These are phyloP conservation scores for Deakozyma indianensis DNA, from an alignment of 805 yeast species.

Conservation along the genomic window DNA sequence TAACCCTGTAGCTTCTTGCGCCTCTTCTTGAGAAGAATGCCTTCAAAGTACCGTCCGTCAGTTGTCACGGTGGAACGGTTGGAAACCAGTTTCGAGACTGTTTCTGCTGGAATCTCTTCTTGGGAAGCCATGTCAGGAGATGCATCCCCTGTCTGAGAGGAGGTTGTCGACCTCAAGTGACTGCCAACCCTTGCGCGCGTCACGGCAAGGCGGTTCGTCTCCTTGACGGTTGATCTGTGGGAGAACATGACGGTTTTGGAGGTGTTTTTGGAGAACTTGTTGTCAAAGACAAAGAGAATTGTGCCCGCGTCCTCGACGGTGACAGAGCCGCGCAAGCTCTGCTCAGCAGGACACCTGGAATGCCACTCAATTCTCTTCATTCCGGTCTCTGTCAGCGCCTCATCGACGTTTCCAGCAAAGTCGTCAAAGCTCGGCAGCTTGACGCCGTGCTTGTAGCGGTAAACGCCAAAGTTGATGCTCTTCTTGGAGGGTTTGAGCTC, in stretches of 20 bases:
- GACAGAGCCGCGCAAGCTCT: slow-evolving; percentile 46
- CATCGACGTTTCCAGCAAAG: slow-evolving; percentile 18
- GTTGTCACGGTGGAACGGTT: not conserved
- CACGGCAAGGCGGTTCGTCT: not conserved
- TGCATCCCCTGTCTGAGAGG: not conserved
- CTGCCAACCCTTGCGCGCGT: not conserved
- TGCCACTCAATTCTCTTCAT: slow-evolving; percentile 37
- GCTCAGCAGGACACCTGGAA: slow-evolving; percentile 46
- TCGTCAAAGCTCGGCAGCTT: slow-evolving; percentile 7
- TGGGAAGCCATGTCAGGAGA: not conserved
- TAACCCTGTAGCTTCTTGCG: slow-evolving; percentile 79
- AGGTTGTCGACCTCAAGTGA: not conserved
- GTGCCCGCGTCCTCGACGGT: slow-evolving; percentile 46
- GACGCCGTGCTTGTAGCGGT: slow-evolving; percentile 10
- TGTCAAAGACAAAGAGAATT: slow-evolving; percentile 83
- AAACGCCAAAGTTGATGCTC: slow-evolving; percentile 31
- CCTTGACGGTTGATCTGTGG: slow-evolving; percentile 14
- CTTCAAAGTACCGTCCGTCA: slow-evolving; percentile 44
- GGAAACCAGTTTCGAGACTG: not conserved
- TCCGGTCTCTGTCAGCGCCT: slow-evolving; percentile 41
- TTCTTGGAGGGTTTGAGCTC: slow-evolving; percentile 67
- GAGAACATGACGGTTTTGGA: slow-evolving; percentile 70
- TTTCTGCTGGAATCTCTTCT: not conserved
- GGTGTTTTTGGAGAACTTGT: slow-evolving; percentile 74
- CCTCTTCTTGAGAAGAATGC: slow-evolving; percentile 63